Conservation (phyloP, 306 rosid genomes). For the Cercis canadensis region DNA sequence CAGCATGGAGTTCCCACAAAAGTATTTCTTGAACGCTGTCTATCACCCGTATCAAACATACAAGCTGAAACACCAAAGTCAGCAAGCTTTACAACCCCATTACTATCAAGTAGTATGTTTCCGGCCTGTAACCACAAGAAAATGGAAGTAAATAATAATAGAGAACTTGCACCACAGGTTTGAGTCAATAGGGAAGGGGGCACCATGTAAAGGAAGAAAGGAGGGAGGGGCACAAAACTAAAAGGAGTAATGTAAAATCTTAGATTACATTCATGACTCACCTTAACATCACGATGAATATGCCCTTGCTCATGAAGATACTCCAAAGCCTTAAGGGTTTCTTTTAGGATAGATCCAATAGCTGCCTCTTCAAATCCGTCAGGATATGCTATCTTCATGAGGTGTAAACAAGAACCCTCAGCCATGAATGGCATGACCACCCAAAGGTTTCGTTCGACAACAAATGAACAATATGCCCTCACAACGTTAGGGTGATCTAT, state of each 20-base stretch:
- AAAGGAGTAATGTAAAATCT: background rate
- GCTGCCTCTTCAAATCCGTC: slow-evolving; percentile 92
- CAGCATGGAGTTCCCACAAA: slow-evolving; percentile 99
- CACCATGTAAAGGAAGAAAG: background rate
- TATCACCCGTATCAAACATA: slow-evolving; percentile 93
- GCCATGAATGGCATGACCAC: slow-evolving; percentile 97
- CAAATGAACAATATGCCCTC: slow-evolving; percentile 84
- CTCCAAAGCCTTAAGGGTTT: slow-evolving; percentile 87
- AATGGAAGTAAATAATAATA: background rate
- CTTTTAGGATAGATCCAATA: slow-evolving; percentile 82
- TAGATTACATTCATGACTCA: slow-evolving; percentile 19
- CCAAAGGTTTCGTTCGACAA: slow-evolving; percentile 85
- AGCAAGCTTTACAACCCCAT: slow-evolving; percentile 85
- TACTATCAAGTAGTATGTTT: slow-evolving; percentile 76
- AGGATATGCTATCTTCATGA: slow-evolving; percentile 86
- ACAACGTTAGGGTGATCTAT: slow-evolving; percentile 94
- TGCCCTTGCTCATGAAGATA: slow-evolving; percentile 94
- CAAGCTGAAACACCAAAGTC: slow-evolving; percentile 99
- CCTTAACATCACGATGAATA: slow-evolving; percentile 97
- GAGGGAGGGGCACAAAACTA: background rate
- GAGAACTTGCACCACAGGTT: slow-evolving; percentile 16
- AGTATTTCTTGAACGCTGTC: slow-evolving; percentile 89
- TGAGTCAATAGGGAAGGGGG: background rate
- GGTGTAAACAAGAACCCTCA: slow-evolving; percentile 95
- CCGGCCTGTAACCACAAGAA: slow-evolving; percentile 68